phyloP scores from a whole-genome alignment of 2,329 filamentous ascomycete genomes.

The Gaeumannomyces sp. region DNA sequence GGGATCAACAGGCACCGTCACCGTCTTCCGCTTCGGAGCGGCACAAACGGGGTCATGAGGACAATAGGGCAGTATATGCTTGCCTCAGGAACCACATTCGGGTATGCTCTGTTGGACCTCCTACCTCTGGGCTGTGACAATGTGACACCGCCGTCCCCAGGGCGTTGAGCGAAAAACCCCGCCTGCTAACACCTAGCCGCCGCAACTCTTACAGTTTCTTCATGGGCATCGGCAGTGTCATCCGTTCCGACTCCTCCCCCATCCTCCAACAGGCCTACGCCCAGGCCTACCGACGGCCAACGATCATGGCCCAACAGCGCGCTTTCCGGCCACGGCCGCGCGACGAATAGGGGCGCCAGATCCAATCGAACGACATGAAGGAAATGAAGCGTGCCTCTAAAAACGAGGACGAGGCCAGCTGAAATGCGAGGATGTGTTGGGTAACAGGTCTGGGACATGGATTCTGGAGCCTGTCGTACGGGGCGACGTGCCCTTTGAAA shows the following conservation, averaged over 20 bases:
- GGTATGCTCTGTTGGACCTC: constrained; percentile 47
- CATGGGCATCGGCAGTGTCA: constrained; percentile 97
- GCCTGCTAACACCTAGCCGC: not conserved
- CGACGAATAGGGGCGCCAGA: constrained; percentile 13
- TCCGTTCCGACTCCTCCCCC: constrained; percentile 79
- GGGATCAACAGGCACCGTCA: constrained; percentile 65
- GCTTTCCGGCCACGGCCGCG: constrained; percentile 31
- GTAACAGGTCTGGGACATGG: too few species aligned
- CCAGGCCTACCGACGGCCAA: constrained; percentile 65
- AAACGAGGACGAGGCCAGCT: too few species aligned
- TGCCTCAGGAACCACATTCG: constrained; percentile 90
- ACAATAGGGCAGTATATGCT: constrained; percentile 96
- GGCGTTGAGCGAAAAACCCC: not conserved
- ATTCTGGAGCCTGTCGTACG: too few species aligned
- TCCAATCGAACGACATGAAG: not conserved
- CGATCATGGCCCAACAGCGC: constrained; percentile 49
- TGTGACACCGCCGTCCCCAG: not conserved
- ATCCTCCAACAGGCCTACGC: constrained; percentile 70
- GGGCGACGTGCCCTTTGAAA: too few species aligned
- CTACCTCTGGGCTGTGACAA: not conserved
- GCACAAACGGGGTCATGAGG: constrained; percentile 86
- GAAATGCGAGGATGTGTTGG: too few species aligned
- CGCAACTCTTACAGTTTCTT: constrained; percentile 59
- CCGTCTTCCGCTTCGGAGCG: constrained; percentile 95
- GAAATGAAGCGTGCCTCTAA: too few species aligned